phyloP scores from a whole-genome alignment of 1,139 yeast genomes.

The Protomyces pachydermus region DNA sequence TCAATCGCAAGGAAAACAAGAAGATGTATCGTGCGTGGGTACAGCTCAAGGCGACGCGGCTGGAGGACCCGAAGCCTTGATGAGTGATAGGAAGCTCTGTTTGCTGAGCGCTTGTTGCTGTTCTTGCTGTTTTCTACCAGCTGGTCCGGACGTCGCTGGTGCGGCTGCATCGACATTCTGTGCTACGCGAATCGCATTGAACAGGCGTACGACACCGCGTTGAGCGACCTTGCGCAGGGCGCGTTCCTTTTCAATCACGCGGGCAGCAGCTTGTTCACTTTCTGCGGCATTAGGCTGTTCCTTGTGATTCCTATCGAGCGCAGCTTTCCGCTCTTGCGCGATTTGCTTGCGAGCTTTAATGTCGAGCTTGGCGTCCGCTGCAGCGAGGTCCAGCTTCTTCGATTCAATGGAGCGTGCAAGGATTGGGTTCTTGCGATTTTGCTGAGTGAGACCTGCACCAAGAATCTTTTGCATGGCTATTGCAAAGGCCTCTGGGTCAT shows the following conservation, averaged over 20 bases:
- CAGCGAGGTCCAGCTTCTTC: slow-evolving; percentile 8
- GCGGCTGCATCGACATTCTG: slow-evolving; percentile 45
- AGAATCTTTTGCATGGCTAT: slow-evolving; percentile 78
- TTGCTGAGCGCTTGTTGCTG: slow-evolving; percentile 28
- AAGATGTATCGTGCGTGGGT: slow-evolving; percentile 98
- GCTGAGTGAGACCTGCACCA: slow-evolving; percentile 79
- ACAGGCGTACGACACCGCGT: slow-evolving; percentile 78
- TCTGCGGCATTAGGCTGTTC: slow-evolving; percentile 45
- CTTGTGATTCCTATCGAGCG: slow-evolving; percentile 64
- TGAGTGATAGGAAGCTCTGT: slow-evolving; percentile 28
- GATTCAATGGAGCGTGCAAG: slow-evolving; percentile 52
- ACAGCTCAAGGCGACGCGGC: slow-evolving; percentile 42
- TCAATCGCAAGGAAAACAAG: slow-evolving; percentile 81
- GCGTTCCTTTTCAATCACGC: slow-evolving; percentile 63
- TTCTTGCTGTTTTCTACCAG: slow-evolving; percentile 12
- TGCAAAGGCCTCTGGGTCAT: slow-evolving; percentile 71
- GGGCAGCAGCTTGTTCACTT: slow-evolving; percentile 43
- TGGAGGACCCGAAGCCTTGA: slow-evolving; percentile 6
- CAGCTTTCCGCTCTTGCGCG: slow-evolving; percentile 63
- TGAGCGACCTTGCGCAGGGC: slow-evolving; percentile 79
- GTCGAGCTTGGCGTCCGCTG: slow-evolving; percentile 77
- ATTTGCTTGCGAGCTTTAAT: slow-evolving; percentile 72
- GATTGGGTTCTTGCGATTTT: slow-evolving; percentile 83
- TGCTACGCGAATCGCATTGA: slow-evolving; percentile 83
- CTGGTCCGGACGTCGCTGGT: slow-evolving; percentile 3